These are phyloP conservation scores for Penicillium dipodomyicola DNA, from an alignment of 495 filamentous ascomycete species.

Conservation along the genomic window DNA sequence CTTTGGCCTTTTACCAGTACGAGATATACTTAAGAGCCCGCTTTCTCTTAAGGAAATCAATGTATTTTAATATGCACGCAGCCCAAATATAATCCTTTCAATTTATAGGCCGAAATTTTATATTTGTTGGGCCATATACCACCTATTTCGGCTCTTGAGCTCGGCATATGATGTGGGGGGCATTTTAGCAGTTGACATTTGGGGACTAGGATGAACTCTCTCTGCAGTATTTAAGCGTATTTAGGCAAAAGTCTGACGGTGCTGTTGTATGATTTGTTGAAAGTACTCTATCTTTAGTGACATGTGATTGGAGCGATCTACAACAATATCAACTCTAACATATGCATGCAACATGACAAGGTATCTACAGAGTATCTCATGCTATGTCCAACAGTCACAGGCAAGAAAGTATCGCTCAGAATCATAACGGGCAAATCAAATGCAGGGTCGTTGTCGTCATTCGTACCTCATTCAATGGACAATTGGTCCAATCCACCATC, in stretches of 20 bases:
- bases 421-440: not conserved
- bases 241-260: slow-evolving; percentile 2
- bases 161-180: slow-evolving; percentile 10
- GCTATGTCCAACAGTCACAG: not conserved
- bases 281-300: not conserved
- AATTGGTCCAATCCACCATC: not conserved
- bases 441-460: not conserved
- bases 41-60: not conserved
- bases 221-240: not conserved
- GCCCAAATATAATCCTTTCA: not conserved
- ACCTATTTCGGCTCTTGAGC: not conserved
- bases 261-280: not conserved
- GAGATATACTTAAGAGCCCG: not conserved
- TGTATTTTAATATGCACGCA: not conserved
- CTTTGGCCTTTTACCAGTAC: not conserved
- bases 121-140: not conserved
- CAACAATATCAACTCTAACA: not conserved
- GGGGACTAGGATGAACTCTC: not conserved
- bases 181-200: not conserved
- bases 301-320: not conserved
- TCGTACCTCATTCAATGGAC: slow-evolving; percentile 1
- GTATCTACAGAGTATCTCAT: slow-evolving; percentile 1
- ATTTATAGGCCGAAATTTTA: not conserved
- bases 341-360: not conserved
- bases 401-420: slow-evolving; percentile 1